Evolutionary conservation across 2,329 filamentous ascomycete genomes (phyloP).

Genomic region (Colletotrichum euphorbiae): DNA sequence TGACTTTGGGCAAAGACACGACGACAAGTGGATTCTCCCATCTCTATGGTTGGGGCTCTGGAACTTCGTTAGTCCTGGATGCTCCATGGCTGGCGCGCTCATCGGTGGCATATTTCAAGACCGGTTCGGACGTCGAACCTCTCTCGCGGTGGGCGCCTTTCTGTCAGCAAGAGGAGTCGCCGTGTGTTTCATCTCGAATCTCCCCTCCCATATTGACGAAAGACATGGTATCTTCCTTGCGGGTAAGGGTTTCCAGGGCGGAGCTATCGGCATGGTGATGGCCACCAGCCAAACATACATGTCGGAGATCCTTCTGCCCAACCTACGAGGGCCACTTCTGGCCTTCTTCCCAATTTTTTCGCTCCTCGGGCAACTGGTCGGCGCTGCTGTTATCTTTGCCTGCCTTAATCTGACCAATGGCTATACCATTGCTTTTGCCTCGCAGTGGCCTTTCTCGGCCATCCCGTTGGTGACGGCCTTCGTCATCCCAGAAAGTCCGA

Average conservation of each 20-base stretch:
- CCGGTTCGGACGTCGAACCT: constrained; percentile 51
- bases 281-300: constrained; percentile 59
- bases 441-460: constrained; percentile 58
- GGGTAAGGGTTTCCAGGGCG: constrained; percentile 59
- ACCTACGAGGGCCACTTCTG: constrained; percentile 59
- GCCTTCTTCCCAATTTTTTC: constrained; percentile 62
- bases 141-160: constrained; percentile 50
- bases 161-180: constrained; percentile 53
- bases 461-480: constrained; percentile 56
- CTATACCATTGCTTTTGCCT: constrained; percentile 55
- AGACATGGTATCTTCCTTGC: constrained; percentile 55
- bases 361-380: constrained; percentile 60
- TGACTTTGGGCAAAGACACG: constrained; percentile 50
- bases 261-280: constrained; percentile 58
- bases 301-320: constrained; percentile 61
- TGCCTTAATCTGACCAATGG: constrained; percentile 46
- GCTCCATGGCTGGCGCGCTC: constrained; percentile 52
- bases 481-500: constrained; percentile 63
- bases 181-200: constrained; percentile 44
- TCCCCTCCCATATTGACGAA: constrained; percentile 40
- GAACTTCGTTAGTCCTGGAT: constrained; percentile 54
- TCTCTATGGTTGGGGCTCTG: constrained; percentile 59
- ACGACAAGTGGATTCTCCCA: constrained; percentile 52
- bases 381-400: constrained; percentile 55
- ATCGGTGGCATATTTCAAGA: constrained; percentile 55